Percentiles rank a stretch among this genome's conserved stretches.
These are phyloP conservation scores for Dissophora globulifera DNA, from an alignment of 192 early-diverging fungal species.

Conservation along the genomic window DNA sequence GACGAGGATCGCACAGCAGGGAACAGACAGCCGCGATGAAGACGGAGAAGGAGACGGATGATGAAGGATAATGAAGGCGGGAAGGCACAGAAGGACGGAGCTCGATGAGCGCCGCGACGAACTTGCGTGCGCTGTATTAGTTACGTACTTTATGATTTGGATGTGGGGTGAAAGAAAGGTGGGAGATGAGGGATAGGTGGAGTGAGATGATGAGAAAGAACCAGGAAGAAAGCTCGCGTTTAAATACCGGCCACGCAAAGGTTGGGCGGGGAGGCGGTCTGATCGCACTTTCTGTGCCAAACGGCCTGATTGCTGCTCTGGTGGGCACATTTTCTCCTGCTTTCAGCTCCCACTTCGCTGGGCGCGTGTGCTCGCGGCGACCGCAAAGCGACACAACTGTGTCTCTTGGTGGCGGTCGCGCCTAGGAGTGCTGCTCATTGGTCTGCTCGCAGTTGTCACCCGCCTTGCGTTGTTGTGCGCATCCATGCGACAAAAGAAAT, in stretches of 20 bases:
- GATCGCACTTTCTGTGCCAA: neutral
- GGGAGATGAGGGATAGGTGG: neutral
- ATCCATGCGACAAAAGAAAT: neutral
- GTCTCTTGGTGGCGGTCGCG: neutral
- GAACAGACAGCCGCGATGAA: too few relatives aligned
- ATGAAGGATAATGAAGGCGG: neutral
- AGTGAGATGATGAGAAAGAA: conserved; percentile 17
- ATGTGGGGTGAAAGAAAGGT: conserved; percentile 8
- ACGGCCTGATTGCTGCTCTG: neutral
- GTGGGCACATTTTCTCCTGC: too few relatives aligned
- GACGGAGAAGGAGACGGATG: neutral
- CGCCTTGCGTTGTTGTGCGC: neutral
- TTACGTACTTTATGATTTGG: conserved; percentile 13
- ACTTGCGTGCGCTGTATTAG: too few relatives aligned
- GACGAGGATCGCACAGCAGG: neutral
- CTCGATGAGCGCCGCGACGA: neutral
- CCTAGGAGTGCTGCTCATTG: conserved; percentile 1
- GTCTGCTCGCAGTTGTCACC: neutral
- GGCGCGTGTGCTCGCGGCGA: too few relatives aligned
- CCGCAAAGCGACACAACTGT: neutral
- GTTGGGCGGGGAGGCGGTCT: neutral
- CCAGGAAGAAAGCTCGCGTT: neutral
- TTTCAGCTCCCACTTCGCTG: too few relatives aligned
- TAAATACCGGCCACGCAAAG: neutral
- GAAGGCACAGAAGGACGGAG: neutral